phyloP scores from a whole-genome alignment of 2,329 filamentous ascomycete genomes.

The Paraphoma chrysanthemicola region DNA sequence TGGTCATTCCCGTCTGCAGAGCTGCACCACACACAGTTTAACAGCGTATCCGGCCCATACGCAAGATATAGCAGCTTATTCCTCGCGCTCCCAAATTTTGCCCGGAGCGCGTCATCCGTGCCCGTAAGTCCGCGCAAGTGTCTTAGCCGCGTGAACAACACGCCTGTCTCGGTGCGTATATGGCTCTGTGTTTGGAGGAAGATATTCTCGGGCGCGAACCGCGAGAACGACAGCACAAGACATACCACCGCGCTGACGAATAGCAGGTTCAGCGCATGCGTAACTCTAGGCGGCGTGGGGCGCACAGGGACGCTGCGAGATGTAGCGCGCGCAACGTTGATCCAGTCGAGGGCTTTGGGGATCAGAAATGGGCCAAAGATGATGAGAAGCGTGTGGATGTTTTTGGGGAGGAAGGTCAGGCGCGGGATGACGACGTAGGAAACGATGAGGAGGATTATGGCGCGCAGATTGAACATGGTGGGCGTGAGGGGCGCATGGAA shows the following conservation, averaged over 20 bases:
- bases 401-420: conserved; percentile 44
- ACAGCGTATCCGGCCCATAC: conserved; percentile 77
- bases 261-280: conserved; percentile 68
- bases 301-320: conserved; percentile 58
- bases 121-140: conserved; percentile 64
- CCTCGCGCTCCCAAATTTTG: conserved; percentile 68
- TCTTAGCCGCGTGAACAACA: conserved; percentile 79
- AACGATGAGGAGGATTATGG: conserved; percentile 38
- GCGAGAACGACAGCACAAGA: conserved; percentile 69
- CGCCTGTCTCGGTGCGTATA: conserved; percentile 82
- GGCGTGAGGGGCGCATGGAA: conserved; percentile 13
- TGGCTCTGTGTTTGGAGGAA: conserved; percentile 80
- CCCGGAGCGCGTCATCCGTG: conserved; percentile 69
- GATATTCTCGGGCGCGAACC: conserved; percentile 78
- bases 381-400: conserved; percentile 49
- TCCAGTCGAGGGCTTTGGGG: conserved; percentile 69
- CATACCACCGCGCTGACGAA: conserved; percentile 60
- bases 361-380: conserved; percentile 74
- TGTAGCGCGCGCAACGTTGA: conserved; percentile 60
- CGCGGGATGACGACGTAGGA: conserved; percentile 47
- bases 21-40: conserved; percentile 82
- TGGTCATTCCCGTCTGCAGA: conserved; percentile 65
- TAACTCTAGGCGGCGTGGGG: conserved; percentile 61
- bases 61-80: conserved; percentile 82
- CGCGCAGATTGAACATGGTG: conserved; percentile 43